A percentile compares a stretch with the other conserved stretches of the same genome.
Conservation (phyloP, 2,329 filamentous ascomycete species). For the Atkinsonella hypoxylon region DNA sequence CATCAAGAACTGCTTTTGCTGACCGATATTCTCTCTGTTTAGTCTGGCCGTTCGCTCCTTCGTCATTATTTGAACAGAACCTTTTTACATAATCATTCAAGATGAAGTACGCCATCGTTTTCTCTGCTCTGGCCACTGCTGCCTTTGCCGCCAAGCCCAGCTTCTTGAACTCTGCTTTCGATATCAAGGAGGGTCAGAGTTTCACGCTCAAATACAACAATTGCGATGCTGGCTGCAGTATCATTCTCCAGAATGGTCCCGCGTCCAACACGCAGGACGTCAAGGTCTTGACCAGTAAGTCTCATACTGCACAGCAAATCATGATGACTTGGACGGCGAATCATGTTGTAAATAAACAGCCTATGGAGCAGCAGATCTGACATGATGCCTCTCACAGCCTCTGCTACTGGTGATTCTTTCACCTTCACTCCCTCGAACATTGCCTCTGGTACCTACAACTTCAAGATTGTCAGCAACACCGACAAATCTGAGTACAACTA, state of each 20-base stretch:
- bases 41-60: neutral
- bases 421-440: conserved; percentile 17
- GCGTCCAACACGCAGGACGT: conserved; percentile 17
- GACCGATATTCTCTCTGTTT: neutral
- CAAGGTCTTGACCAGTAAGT: conserved; percentile 21
- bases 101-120: conserved; percentile 25
- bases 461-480: conserved; percentile 21
- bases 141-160: conserved; percentile 17
- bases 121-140: conserved; percentile 18
- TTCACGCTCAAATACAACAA: conserved; percentile 21
- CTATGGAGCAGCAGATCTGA: neutral
- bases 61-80: neutral
- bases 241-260: conserved; percentile 21
- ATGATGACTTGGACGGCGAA: too few species aligned
- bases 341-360: too few species aligned
- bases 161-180: conserved; percentile 21
- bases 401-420: conserved; percentile 14
- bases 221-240: conserved; percentile 23
- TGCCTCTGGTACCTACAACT: conserved; percentile 21
- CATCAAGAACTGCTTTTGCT: neutral
- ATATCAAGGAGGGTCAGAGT: conserved; percentile 17
- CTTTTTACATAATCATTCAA: conserved; percentile 9
- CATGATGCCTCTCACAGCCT: conserved; percentile 6
- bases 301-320: neutral
- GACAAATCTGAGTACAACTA: conserved; percentile 18